phyloP scores from a whole-genome alignment of 2,329 filamentous ascomycete genomes.

The Monilinia fructigena region DNA sequence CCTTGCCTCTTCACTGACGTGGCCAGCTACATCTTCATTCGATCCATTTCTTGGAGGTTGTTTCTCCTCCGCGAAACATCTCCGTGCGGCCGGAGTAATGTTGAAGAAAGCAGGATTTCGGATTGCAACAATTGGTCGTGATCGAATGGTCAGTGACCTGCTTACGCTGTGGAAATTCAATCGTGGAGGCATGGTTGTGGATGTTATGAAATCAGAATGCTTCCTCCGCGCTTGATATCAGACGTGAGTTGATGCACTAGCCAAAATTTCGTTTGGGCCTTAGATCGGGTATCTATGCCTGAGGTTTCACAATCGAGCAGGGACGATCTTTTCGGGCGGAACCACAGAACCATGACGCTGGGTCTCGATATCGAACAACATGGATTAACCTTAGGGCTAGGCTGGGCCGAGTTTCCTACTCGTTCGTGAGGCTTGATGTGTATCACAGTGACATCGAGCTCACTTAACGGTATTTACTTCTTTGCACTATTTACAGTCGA shows the following conservation, averaged over 20 bases:
- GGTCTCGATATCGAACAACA: slow-evolving; percentile 5
- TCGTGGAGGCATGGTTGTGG: slow-evolving; percentile 53
- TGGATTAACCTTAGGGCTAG: neutral
- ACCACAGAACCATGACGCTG: slow-evolving; percentile 11
- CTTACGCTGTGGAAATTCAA: slow-evolving; percentile 49
- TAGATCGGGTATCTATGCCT: neutral
- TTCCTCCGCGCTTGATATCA: slow-evolving; percentile 17
- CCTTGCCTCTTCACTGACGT: slow-evolving; percentile 65
- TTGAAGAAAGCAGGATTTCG: slow-evolving; percentile 33
- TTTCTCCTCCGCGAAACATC: slow-evolving; percentile 38
- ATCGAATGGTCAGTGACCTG: slow-evolving; percentile 45
- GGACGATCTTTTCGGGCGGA: slow-evolving; percentile 16
- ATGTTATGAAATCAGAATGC: slow-evolving; percentile 10
- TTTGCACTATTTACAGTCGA: neutral
- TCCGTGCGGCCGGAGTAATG: slow-evolving; percentile 27
- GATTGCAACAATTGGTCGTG: slow-evolving; percentile 42
- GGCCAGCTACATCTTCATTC: slow-evolving; percentile 53
- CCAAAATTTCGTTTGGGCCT: slow-evolving; percentile 22
- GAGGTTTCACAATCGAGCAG: neutral
- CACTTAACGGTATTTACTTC: neutral
- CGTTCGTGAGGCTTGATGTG: neutral
- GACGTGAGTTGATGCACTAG: slow-evolving; percentile 1
- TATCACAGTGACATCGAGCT: slow-evolving; percentile 2
- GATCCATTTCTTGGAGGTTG: slow-evolving; percentile 42
- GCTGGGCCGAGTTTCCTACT: neutral